These are phyloP conservation scores for Candida ficus DNA, from an alignment of 805 yeast genomes.

Conservation along the genomic window DNA sequence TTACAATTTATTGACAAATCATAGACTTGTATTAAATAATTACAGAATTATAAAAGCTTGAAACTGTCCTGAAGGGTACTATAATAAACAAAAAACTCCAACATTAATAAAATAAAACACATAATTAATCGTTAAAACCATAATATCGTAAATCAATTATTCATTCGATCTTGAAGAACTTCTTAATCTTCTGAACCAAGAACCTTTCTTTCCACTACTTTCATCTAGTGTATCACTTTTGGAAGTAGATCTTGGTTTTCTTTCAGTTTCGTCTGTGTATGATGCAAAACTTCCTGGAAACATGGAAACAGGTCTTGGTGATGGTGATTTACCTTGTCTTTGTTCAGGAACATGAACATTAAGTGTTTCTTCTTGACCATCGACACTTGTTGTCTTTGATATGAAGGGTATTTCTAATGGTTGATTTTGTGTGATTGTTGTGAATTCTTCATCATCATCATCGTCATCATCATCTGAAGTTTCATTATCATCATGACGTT, in stretches of 20 bases:
- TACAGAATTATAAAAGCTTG: no score
- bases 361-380: background rate
- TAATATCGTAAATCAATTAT: background rate
- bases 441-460: background rate
- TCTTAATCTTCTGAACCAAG: conserved; percentile 43
- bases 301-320: conserved; percentile 18
- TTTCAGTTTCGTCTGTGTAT: conserved; percentile 18
- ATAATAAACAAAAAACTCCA: background rate
- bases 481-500: conserved; percentile 3
- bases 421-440: background rate
- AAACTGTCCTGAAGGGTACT: background rate
- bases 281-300: conserved; percentile 15
- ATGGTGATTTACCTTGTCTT: background rate
- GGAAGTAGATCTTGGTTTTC: conserved; percentile 24
- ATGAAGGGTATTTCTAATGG: conserved; percentile 4
- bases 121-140: background rate
- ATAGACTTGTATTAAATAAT: no score
- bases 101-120: background rate
- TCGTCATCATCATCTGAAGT: background rate
- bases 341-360: background rate
- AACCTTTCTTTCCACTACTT: conserved; percentile 28
- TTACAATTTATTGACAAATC: no score
- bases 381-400: conserved; percentile 4
- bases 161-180: conserved; percentile 29
- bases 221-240: conserved; percentile 5